Percentiles rank a stretch among this genome's conserved stretches.
phyloP scores from a whole-genome alignment of 306 rosid species.

The Heteromeles arbutifolia region DNA sequence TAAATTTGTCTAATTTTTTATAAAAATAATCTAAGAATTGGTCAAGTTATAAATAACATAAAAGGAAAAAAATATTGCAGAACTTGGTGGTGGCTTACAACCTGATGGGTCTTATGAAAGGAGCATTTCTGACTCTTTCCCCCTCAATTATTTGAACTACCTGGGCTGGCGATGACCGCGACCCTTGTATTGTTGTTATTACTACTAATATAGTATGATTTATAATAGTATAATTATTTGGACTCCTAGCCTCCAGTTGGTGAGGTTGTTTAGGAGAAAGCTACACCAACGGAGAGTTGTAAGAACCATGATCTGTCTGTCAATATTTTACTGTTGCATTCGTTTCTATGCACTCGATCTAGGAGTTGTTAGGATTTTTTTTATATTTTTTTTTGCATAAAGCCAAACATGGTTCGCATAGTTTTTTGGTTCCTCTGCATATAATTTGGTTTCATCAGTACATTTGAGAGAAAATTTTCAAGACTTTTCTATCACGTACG shows the following conservation, averaged over 20 bases:
- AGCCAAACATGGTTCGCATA: not conserved
- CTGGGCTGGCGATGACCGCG: constrained; percentile 43
- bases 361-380: not conserved
- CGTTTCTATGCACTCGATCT: not conserved
- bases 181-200: constrained; percentile 21
- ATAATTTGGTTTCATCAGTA: not conserved
- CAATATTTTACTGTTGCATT: not conserved
- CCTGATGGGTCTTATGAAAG: constrained; percentile 32
- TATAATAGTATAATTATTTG: constrained; percentile 6
- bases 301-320: constrained; percentile 26
- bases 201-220: not conserved
- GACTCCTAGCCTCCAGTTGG: constrained; percentile 16
- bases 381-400: not conserved
- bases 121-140: constrained; percentile 39
- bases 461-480: not conserved
- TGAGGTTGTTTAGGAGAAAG: constrained; percentile 42
- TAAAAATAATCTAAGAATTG: too few relatives aligned
- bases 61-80: not conserved
- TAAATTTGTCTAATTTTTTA: too few relatives aligned
- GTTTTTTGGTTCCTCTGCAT: not conserved
- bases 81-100: constrained; percentile 12
- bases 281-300: constrained; percentile 39
- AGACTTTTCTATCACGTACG: not conserved
- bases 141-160: constrained; percentile 45
- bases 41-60: not conserved